Base-by-base conservation (phyloP, 192 early-diverging fungal genomes). In the Podila epigama region DNA sequence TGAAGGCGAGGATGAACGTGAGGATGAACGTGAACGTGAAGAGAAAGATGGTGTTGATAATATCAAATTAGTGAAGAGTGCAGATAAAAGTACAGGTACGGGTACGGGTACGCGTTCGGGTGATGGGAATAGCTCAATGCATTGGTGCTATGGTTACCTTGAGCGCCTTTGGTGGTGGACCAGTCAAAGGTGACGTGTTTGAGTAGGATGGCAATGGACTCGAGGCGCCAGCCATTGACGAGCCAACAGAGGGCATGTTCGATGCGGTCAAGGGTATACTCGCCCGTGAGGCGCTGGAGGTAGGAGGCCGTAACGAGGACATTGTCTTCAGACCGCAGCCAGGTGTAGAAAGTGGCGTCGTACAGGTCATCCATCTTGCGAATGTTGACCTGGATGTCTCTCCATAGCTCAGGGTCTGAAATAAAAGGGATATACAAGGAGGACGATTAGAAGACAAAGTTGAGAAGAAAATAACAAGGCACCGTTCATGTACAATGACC, bases 201-300 rank as follows among this genome's bases (percentile, higher is more conserved):
- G n/a, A 92, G 86, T 13, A 92, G 83, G 20, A 87, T 79, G 39
- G 83, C 87, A 44, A 88, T 92, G 28, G 89, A 90, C 70, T 91
- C 89, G 58, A 91, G 83, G 13, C 88, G 81, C 91, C 91, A 92
- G 32, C 86, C 87, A 27, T 87, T 87, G 54, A 92, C 86, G 3
- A 92, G 84, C 91, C 91, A 92, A 61, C 88, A 87, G 15, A 92
- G 78, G 4, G 91, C 90, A 73, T 92, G 91, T 66, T 90, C 88
- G 42, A 91, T 92, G 56, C 91, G 86, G 52, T 86, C 87, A 54
- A 91, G 82, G 34, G 87, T 84, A 60, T 91, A 92, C 71, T 92
- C 90, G 63, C 90, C 89, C 31, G 91, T 89, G 52, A 92, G 91
- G 58, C 91, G 87, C 66, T 90, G 89, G 29, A 92, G 72, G 58